Percentiles rank a stretch among this genome's conserved stretches.
Evolutionary conservation across 352 stramenopile species (phyloP).

Genomic region (Pythium scleroteichum): DNA sequence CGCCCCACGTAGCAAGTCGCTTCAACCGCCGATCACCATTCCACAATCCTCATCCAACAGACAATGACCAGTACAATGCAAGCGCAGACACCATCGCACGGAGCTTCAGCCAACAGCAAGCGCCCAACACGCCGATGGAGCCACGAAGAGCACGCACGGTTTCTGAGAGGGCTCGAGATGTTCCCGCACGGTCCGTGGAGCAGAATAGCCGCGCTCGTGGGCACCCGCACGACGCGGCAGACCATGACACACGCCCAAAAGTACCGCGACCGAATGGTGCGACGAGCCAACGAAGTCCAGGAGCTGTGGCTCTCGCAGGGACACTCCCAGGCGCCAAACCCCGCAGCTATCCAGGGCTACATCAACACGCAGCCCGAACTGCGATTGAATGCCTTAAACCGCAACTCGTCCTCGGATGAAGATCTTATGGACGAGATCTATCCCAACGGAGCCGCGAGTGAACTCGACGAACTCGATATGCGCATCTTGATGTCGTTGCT

Average conservation of each 20-base stretch:
- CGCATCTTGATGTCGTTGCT: conserved; percentile 11
- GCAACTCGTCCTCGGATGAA: conserved; percentile 3
- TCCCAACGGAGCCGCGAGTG: neutral
- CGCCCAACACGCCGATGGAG: conserved; percentile 40
- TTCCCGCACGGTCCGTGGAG: conserved; percentile 82
- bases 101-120: neutral
- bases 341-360: neutral
- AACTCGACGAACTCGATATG: conserved; percentile 12
- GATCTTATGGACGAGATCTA: conserved; percentile 1
- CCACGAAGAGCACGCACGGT: conserved; percentile 77
- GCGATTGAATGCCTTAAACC: neutral
- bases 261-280: conserved; percentile 77
- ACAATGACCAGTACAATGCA: neutral
- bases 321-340: neutral
- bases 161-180: conserved; percentile 78
- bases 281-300: conserved; percentile 23
- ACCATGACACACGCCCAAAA: conserved; percentile 81
- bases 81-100: neutral
- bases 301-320: conserved; percentile 1
- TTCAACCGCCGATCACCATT: neutral
- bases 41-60: neutral
- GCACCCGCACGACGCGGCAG: conserved; percentile 84
- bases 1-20: neutral
- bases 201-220: conserved; percentile 53
- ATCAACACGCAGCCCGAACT: neutral